Evolutionary conservation across 192 early-diverging fungal genomes (phyloP).

Genomic region (Linnemannia hyalina): DNA sequence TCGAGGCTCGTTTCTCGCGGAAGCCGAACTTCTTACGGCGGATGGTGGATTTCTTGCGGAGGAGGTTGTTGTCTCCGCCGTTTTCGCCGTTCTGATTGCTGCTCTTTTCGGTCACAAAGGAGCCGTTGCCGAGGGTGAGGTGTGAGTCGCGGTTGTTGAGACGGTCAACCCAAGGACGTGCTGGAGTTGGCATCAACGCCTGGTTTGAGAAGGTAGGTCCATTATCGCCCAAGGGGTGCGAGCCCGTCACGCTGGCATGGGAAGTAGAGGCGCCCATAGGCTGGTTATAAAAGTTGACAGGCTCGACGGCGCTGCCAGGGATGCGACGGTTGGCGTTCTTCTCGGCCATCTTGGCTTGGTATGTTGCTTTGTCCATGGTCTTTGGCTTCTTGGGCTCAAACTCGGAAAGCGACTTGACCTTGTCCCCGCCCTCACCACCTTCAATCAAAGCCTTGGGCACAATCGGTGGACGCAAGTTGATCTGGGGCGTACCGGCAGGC

Average conservation of each 20-base stretch:
- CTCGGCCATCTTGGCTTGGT: conserved; percentile 47
- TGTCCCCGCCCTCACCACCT: conserved; percentile 9
- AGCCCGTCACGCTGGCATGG: conserved; percentile 22
- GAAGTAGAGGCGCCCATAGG: conserved; percentile 11
- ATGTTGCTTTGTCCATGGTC: conserved; percentile 54
- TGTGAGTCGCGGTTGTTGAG: conserved; percentile 34
- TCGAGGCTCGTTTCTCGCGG: conserved; percentile 33
- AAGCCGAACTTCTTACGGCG: conserved; percentile 50
- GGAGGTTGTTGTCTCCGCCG: conserved; percentile 21
- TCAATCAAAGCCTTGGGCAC: conserved; percentile 22
- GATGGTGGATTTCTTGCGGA: conserved; percentile 48
- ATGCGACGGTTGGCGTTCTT: conserved; percentile 46
- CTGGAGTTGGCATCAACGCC: conserved; percentile 26
- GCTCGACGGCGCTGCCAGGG: background rate
- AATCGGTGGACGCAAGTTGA: conserved; percentile 20
- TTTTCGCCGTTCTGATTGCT: background rate
- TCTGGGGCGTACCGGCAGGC: conserved; percentile 48
- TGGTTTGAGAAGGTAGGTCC: conserved; percentile 19
- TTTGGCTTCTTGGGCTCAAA: conserved; percentile 56
- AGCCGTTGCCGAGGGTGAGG: conserved; percentile 28
- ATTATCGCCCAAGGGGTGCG: conserved; percentile 44
- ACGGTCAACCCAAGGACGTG: conserved; percentile 48
- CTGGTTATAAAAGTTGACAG: conserved; percentile 44
- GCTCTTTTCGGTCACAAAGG: conserved; percentile 41
- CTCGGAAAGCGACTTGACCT: conserved; percentile 48